Evolutionary conservation across 2,329 filamentous ascomycete genomes (phyloP), one percentile per base, ranked within the genome.

Genomic region (Mariannaea sp.): DNA sequence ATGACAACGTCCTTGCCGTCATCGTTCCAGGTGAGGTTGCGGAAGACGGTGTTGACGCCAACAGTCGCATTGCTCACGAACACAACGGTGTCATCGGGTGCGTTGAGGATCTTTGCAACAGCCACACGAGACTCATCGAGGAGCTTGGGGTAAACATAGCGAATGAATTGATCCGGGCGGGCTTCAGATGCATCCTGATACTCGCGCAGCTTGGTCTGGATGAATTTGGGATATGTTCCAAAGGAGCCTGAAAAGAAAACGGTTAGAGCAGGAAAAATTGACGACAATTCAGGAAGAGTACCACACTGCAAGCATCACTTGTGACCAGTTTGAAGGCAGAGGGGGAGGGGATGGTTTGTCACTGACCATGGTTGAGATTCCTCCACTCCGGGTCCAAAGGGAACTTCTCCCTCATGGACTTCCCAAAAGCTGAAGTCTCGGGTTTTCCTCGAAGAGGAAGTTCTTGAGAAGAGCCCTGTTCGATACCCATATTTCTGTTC

Each of bases 41-140:
- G 84, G n/a, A 96, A 80, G 5, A 96, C 83, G 0, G 85, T 89
- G 73, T 94, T 93, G 40, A 92, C 73, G 19, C 84, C 90, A 0
- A 82, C 86, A 0, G 90, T 95, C 10, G 92, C 90, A 69, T 97
- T 97, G 52, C 82, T 76, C 1, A 96, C 85, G 59, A 95, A 87
- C 1, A 96, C 91, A 32, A 89, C 75, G 8, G 86, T 84, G 8
- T 86, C 78, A 1, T 77, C 67, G 0, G 87, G 84, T 0, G 82
- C 87, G 55, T 89, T 82, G 55, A 97, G 75, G 17, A 90, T 65
- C 19, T 75, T 69, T 1, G 89, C 87, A 4, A 92, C 74, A 3
- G 85, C 86, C 81, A 81, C 57, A 24, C 88, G 85, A 81, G 86
- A 84, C 49, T 81, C 75, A 57, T 89, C 84, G 1, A 96, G 78